These are phyloP conservation scores for Nemania sp. DNA, from an alignment of 2,329 filamentous ascomycete genomes.

Conservation along the genomic window DNA sequence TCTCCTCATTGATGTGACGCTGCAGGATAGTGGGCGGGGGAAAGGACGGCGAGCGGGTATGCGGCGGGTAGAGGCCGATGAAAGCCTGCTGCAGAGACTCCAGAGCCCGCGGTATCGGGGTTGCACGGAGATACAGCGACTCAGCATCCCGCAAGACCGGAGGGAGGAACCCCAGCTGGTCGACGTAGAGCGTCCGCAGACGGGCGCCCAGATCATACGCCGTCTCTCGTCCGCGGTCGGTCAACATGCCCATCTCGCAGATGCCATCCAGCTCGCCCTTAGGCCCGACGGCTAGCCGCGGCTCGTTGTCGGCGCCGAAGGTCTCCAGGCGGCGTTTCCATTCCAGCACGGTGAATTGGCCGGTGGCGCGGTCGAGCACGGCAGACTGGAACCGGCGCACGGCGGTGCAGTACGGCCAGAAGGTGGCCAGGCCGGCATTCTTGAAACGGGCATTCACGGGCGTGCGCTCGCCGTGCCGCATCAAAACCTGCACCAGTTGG, in stretches of 20 bases:
- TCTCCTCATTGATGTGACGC: constrained; percentile 70
- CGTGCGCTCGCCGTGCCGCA: constrained; percentile 79
- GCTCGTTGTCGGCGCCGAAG: constrained; percentile 71
- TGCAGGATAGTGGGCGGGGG: constrained; percentile 67
- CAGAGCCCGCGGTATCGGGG: constrained; percentile 73
- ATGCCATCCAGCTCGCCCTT: constrained; percentile 74
- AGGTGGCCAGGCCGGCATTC: constrained; percentile 67
- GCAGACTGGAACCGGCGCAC: constrained; percentile 67
- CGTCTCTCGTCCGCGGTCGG: constrained; percentile 72
- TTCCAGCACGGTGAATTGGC: constrained; percentile 51
- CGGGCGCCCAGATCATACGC: constrained; percentile 70
- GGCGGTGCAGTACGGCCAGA: constrained; percentile 90
- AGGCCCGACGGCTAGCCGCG: constrained; percentile 69
- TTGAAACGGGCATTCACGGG: constrained; percentile 88
- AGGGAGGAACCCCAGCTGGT: constrained; percentile 74
- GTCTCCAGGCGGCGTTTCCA: constrained; percentile 80
- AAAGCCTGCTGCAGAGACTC: constrained; percentile 79
- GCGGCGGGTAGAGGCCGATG: constrained; percentile 70
- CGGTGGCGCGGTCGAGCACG: constrained; percentile 48
- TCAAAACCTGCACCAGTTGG: constrained; percentile 84
- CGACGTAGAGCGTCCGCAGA: constrained; percentile 72
- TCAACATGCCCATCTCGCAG: constrained; percentile 78
- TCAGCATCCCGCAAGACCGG: constrained; percentile 53
- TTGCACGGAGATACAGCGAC: constrained; percentile 73
- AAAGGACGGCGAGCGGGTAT: constrained; percentile 50